Conservation (phyloP, 1,284 basidiomycete species). For the Sporisorium iseilematis-ciliati region DNA sequence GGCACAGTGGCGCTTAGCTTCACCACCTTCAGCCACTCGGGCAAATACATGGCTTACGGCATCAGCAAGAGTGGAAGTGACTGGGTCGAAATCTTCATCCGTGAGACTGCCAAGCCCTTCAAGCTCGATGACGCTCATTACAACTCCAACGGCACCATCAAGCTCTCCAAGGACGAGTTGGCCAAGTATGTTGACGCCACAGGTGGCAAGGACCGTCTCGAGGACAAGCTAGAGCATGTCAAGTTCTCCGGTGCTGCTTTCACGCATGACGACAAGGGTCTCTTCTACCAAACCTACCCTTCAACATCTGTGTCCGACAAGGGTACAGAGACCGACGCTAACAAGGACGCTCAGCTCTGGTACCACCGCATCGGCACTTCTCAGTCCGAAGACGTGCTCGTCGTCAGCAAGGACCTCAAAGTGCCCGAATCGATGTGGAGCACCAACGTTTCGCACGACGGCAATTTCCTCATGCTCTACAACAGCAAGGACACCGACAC, state of each 20-base stretch:
- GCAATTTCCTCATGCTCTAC: conserved; percentile 58
- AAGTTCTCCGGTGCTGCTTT: conserved; percentile 64
- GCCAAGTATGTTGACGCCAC: conserved; percentile 41
- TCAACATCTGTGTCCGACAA: conserved; percentile 55
- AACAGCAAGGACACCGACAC: conserved; percentile 66
- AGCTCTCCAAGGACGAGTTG: conserved; percentile 38
- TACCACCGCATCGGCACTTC: conserved; percentile 65
- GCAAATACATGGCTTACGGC: conserved; percentile 64
- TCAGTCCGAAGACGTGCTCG: conserved; percentile 61
- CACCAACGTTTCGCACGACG: conserved; percentile 61
- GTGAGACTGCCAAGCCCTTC: conserved; percentile 60
- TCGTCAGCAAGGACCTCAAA: conserved; percentile 60
- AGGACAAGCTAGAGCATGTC: conserved; percentile 60
- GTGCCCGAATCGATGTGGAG: conserved; percentile 61
- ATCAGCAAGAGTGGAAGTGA: conserved; percentile 66
- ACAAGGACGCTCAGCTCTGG: conserved; percentile 65
- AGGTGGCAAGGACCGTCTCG: conserved; percentile 59
- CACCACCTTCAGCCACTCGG: conserved; percentile 62
- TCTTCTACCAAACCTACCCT: conserved; percentile 68
- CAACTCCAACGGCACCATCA: conserved; percentile 50
- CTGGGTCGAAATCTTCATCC: conserved; percentile 65
- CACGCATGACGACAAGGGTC: conserved; percentile 65
- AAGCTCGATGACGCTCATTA: conserved; percentile 39
- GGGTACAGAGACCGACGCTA: conserved; percentile 67
- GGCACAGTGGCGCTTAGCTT: conserved; percentile 63